Evolutionary conservation across 2,329 filamentous ascomycete genomes (phyloP).

Genomic region (Colletotrichum sp.): DNA sequence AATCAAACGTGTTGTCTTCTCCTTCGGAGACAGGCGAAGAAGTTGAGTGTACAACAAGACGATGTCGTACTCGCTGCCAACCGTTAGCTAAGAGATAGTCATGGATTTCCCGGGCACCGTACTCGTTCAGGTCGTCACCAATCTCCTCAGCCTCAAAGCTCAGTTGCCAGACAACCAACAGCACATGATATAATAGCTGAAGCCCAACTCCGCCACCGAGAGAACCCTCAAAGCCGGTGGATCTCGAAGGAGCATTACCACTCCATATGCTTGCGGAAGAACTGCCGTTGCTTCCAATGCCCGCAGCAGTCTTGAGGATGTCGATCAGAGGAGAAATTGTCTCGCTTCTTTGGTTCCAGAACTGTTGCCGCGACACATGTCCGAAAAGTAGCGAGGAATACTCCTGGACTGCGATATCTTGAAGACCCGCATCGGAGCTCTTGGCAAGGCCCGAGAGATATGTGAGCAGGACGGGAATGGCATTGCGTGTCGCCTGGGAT

Average conservation of each 20-base stretch:
- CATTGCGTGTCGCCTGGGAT: slow-evolving; percentile 70
- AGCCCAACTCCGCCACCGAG: slow-evolving; percentile 85
- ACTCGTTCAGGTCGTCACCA: slow-evolving; percentile 84
- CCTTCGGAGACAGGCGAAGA: slow-evolving; percentile 90
- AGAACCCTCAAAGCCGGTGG: slow-evolving; percentile 65
- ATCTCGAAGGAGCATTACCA: slow-evolving; percentile 56
- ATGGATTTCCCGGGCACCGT: slow-evolving; percentile 38
- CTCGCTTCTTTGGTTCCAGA: slow-evolving; percentile 90
- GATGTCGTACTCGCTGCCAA: slow-evolving; percentile 84
- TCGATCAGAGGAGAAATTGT: slow-evolving; percentile 83
- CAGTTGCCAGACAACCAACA: slow-evolving; percentile 94
- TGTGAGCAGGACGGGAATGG: slow-evolving; percentile 81
- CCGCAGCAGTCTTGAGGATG: slow-evolving; percentile 80
- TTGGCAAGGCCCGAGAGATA: slow-evolving; percentile 87
- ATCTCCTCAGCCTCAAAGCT: slow-evolving; percentile 86
- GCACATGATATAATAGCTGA: slow-evolving; percentile 91
- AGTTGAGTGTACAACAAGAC: slow-evolving; percentile 92
- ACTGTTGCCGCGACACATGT: slow-evolving; percentile 75
- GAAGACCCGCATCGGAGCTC: slow-evolving; percentile 85
- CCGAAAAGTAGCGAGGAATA: slow-evolving; percentile 86
- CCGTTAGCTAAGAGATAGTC: not conserved
- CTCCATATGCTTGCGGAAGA: slow-evolving; percentile 68
- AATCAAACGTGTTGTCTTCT: slow-evolving; percentile 93
- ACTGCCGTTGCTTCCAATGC: slow-evolving; percentile 70
- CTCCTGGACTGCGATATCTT: slow-evolving; percentile 94